Conservation (phyloP, 1,284 basidiomycete genomes). For the Heterobasidion annosum region DNA sequence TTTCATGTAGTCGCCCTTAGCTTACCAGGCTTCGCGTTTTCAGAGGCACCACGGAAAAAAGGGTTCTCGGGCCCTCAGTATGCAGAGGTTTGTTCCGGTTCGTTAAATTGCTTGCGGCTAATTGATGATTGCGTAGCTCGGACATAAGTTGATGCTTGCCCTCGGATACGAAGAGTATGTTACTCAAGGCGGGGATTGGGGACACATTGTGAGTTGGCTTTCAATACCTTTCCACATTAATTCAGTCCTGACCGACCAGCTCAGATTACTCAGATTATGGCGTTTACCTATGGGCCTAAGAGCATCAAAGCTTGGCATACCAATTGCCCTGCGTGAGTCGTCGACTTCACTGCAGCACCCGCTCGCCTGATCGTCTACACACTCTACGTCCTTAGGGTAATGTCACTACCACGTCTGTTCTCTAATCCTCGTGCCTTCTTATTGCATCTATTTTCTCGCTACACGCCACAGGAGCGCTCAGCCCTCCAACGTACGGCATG, state of each 20-base stretch:
- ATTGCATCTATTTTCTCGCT: constrained; percentile 15
- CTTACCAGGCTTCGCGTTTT: constrained; percentile 32
- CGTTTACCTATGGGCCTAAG: constrained; percentile 19
- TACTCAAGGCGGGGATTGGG: constrained; percentile 41
- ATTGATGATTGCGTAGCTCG: constrained; percentile 1
- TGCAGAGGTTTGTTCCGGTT: constrained; percentile 14
- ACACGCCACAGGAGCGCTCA: constrained; percentile 14
- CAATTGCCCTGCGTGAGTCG: constrained; percentile 21
- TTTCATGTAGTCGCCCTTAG: constrained; percentile 39
- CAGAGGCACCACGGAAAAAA: constrained; percentile 20
- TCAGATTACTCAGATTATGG: constrained; percentile 22
- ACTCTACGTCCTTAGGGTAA: not conserved
- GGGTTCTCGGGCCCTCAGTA: constrained; percentile 25
- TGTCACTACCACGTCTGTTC: constrained; percentile 11
- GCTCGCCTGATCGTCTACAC: not conserved
- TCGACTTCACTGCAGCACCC: not conserved
- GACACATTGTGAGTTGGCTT: constrained; percentile 20
- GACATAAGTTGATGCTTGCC: constrained; percentile 34
- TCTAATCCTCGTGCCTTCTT: constrained; percentile 19
- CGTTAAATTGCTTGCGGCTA: not conserved
- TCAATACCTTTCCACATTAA: not conserved
- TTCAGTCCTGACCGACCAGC: not conserved
- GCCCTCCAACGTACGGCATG: constrained; percentile 11
- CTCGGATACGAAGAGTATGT: constrained; percentile 41
- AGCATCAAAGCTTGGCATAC: constrained; percentile 27